Base-by-base conservation (phyloP, 2,329 filamentous ascomycete species). In the Orbilia oligospora region DNA sequence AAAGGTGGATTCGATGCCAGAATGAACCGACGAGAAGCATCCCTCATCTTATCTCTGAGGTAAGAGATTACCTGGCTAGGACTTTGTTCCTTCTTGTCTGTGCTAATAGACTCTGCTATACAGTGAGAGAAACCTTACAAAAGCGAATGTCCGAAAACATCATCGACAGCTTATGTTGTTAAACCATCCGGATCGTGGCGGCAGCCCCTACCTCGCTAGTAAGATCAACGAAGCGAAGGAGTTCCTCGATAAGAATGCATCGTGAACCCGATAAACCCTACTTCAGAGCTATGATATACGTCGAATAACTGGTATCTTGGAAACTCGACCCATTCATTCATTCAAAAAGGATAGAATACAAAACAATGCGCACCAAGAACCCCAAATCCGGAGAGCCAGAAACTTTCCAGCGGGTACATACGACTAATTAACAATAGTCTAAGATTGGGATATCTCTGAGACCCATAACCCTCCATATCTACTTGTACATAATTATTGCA, bases 191-290 rank as follows among this genome's bases (percentile, higher is more conserved):
- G 96, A 99, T 88, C 92, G 96, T 83, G 96, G 96, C 81, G 96
- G 96, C 46, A 97, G 94, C 84, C 96, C 96, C 6, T 99, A 98
- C 84, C 87, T 99, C 53, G 96, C 96, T 14, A 97, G 94, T 68
- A 99, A 99, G 86, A 92, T 99, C 84, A 99, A 99, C 86, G 96
- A 99, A 85, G 96, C 96, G 46, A 99, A 99, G 86, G 95, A 98
- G 84, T 90, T 98, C 80, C 84, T 99, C 81, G 96, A 99, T 84
- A 97, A 97, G 85, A 87, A 86, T 67, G 77, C 76, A 27, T 85
- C 76, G 81, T 72, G 30, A 64, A 44, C 14, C 10, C 20, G 30
- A 22, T 20, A 48, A 18, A 20, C 9, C 8, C 53, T 24, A 61
- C 36, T 5, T n/a, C 12, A 27, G 38, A 61, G 8, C 10, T 10